Conservation (phyloP, 2,329 filamentous ascomycete species). For the Arthrobotrys sinensis region DNA sequence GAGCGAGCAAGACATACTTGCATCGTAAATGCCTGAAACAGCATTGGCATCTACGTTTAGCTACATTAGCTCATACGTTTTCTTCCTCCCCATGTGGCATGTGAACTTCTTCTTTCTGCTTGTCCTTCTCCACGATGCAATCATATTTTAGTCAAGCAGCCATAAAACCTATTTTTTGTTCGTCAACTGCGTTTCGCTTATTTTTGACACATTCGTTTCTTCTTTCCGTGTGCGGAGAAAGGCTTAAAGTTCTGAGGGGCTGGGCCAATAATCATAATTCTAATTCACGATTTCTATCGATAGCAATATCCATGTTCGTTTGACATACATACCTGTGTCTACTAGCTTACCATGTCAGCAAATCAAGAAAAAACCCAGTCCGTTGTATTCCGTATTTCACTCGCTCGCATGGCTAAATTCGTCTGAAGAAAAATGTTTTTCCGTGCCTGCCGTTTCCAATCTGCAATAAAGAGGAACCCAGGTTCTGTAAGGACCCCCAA, state of each 20-base stretch:
- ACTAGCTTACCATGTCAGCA: background rate
- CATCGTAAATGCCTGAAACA: conserved; percentile 29
- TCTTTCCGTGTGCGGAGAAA: conserved; percentile 42
- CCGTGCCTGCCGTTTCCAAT: conserved; percentile 47
- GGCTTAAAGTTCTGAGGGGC: conserved; percentile 34
- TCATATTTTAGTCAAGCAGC: background rate
- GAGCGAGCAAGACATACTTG: conserved; percentile 38
- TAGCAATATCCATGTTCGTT: conserved; percentile 17
- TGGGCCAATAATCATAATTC: conserved; percentile 44
- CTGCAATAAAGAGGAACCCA: conserved; percentile 13
- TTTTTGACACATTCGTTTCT: conserved; percentile 57
- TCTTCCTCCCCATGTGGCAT: conserved; percentile 52
- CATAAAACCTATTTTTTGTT: conserved; percentile 2
- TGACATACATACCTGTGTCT: conserved; percentile 1
- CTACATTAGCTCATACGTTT: conserved; percentile 10
- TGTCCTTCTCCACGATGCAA: conserved; percentile 14
- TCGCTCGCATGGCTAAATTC: conserved; percentile 58
- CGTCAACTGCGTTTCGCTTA: conserved; percentile 57
- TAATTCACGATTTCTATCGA: conserved; percentile 43
- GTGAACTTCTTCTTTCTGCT: conserved; percentile 48
- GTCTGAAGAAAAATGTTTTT: conserved; percentile 54
- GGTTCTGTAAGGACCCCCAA: conserved; percentile 2
- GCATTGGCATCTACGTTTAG: conserved; percentile 24
- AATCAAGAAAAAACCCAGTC: background rate
- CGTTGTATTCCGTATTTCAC: conserved; percentile 39